These are phyloP conservation scores for Adansonia rubrostipa DNA, from an alignment of 441 rosid species.

Conservation along the genomic window DNA sequence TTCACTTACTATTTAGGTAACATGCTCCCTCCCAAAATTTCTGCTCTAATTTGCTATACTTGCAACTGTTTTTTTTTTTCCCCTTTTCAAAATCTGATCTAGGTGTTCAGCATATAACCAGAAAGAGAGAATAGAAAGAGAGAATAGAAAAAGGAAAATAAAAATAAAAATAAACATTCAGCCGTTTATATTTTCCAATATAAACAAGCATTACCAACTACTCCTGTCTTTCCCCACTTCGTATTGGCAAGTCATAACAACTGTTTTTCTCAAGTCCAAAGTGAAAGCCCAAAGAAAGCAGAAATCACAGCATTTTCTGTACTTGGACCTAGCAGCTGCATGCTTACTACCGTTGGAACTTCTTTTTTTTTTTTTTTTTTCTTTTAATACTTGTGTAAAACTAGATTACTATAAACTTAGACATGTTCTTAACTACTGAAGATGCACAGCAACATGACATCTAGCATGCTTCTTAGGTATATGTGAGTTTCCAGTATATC, in stretches of 20 bases:
- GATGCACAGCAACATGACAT: neutral
- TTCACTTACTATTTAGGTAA: neutral
- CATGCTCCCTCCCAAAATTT: neutral
- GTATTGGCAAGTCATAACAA: neutral
- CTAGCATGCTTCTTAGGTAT: no score
- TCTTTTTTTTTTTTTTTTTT: neutral
- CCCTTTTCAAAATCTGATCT: no score
- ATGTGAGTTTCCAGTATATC: no score
- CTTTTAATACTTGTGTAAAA: neutral
- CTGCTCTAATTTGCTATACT: neutral
- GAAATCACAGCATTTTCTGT: neutral
- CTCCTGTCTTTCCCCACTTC: neutral
- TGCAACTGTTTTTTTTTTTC: neutral
- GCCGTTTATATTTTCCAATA: constrained; percentile 2
- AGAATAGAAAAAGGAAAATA: neutral
- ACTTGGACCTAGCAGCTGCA: neutral
- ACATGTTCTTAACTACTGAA: constrained; percentile 9
- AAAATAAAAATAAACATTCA: neutral
- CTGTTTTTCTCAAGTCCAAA: neutral
- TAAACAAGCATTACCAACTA: constrained; percentile 10
- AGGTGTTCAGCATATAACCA: neutral
- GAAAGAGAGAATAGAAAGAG: neutral
- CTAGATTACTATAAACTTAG: neutral
- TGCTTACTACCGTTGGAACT: neutral
- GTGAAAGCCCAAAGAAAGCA: neutral